Base-by-base conservation (phyloP, 441 rosid genomes). In the Erodium moschatum region DNA sequence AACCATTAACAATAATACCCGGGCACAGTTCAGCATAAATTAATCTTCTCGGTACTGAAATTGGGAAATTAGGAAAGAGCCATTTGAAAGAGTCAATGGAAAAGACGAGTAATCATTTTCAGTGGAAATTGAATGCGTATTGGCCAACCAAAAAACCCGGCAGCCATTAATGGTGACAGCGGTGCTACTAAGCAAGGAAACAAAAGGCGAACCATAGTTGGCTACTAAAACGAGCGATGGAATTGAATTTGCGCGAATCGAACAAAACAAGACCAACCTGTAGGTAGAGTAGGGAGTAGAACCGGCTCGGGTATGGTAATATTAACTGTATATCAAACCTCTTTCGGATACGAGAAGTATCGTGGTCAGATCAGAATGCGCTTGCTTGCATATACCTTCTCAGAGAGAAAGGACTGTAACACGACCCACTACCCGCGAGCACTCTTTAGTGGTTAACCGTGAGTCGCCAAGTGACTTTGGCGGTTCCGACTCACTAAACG, bases 131-230 rank as follows among this genome's bases (percentile, higher is more conserved):
- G 35, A 61, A 61, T 24, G 31, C 31, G 21, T 12, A 18, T 20
- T 21, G 24, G 64, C 65, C 65, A 61, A 24, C 65, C 24, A 61
- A 61, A 61, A 61, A 61, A 61, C 31, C 31, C 31, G 13, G 65
- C 65, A 61, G 65, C 65, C 65, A 21, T 21, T 61, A 24, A 61
- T 61, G 65, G 24, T 61, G 65, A 21, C 33, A 61, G 11, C 65
- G 3, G 29, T 20, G 54, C 54, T 3, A 48, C 54, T 12, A 2
- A 48, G 18, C 54, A n/a, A 48, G 8, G 5, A 60, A 58, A 12
- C 21, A 21, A 60, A 54, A 54, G 15, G 10, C 18, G 61, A 56
- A 56, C 7, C 29, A 1, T n/a, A 50, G 44, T 40, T 40, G 44
- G 9, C 12, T 40, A 40, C 44, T 1, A 40, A 40, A 40, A 40